Conservation (phyloP, 2,329 filamentous ascomycete genomes). For the Alternaria novae-zelandiae region DNA sequence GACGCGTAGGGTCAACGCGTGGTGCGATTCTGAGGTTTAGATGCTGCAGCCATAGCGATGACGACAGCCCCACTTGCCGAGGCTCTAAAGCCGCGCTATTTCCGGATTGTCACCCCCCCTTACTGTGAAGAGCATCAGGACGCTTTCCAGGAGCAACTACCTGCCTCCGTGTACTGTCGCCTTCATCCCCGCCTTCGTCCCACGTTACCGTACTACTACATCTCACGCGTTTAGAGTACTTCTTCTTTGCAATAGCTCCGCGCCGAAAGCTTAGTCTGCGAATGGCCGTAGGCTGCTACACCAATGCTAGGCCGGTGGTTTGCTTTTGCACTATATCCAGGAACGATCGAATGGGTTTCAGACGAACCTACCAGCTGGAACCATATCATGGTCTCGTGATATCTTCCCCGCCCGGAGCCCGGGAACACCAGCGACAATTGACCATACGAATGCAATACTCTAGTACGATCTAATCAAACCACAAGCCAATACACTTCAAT, state of each 20-base stretch:
- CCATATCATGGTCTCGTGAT: neutral
- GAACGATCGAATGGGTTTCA: neutral
- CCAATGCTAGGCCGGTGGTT: neutral
- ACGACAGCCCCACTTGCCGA: slow-evolving; percentile 13
- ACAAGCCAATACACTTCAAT: neutral
- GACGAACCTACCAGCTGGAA: neutral
- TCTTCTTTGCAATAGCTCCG: neutral
- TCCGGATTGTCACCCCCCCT: too few relatives aligned
- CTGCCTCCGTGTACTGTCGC: neutral
- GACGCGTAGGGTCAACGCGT: neutral
- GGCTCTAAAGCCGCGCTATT: neutral
- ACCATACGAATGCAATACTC: neutral
- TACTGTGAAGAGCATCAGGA: neutral
- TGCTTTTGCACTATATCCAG: neutral
- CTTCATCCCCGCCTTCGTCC: neutral
- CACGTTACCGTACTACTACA: neutral
- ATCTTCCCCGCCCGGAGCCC: neutral
- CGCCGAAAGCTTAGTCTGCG: neutral
- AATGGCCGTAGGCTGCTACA: neutral
- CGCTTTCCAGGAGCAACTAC: neutral
- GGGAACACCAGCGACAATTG: neutral
- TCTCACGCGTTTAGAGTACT: neutral
- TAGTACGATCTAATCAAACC: neutral
- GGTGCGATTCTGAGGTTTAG: neutral
- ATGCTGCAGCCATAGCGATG: neutral